Conservation (phyloP, 2,329 filamentous ascomycete genomes). For the Leptoxyphium fumago region DNA sequence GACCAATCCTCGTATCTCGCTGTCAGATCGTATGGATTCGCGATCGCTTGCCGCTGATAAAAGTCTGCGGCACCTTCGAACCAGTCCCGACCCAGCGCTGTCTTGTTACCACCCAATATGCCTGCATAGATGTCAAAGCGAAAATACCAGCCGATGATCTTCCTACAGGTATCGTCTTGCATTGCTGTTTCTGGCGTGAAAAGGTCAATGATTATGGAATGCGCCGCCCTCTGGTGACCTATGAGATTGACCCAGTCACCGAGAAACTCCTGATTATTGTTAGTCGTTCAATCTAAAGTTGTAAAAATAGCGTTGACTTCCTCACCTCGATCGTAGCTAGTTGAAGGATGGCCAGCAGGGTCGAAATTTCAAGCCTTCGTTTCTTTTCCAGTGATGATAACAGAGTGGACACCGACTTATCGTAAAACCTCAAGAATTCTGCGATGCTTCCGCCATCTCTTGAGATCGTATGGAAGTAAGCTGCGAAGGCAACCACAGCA, state of each 20-base stretch:
- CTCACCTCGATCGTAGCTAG: conserved; percentile 83
- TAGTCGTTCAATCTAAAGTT: not conserved
- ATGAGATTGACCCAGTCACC: conserved; percentile 92
- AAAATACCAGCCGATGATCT: conserved; percentile 76
- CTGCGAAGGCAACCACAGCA: conserved; percentile 73
- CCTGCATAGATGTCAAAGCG: conserved; percentile 78
- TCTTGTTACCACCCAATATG: conserved; percentile 65
- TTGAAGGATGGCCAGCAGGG: conserved; percentile 75
- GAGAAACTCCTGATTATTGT: conserved; percentile 58
- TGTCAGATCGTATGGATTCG: conserved; percentile 46
- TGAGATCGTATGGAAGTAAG: conserved; percentile 66
- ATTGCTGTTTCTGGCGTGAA: conserved; percentile 64
- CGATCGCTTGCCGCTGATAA: conserved; percentile 43
- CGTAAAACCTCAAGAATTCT: conserved; percentile 79
- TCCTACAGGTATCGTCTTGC: conserved; percentile 53
- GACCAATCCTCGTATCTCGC: conserved; percentile 50
- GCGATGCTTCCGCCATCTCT: conserved; percentile 59
- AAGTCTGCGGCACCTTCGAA: conserved; percentile 51
- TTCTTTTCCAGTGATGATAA: conserved; percentile 55
- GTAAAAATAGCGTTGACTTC: not conserved
- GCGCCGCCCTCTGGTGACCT: conserved; percentile 81
- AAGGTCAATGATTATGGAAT: conserved; percentile 62
- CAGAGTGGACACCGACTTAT: conserved; percentile 67
- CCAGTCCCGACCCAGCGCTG: conserved; percentile 64
- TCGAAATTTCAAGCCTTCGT: conserved; percentile 57